A percentile compares a stretch with the other conserved stretches of the same genome.
Evolutionary conservation across 2,329 filamentous ascomycete species (phyloP).

Genomic region (Pyricularia sp.): DNA sequence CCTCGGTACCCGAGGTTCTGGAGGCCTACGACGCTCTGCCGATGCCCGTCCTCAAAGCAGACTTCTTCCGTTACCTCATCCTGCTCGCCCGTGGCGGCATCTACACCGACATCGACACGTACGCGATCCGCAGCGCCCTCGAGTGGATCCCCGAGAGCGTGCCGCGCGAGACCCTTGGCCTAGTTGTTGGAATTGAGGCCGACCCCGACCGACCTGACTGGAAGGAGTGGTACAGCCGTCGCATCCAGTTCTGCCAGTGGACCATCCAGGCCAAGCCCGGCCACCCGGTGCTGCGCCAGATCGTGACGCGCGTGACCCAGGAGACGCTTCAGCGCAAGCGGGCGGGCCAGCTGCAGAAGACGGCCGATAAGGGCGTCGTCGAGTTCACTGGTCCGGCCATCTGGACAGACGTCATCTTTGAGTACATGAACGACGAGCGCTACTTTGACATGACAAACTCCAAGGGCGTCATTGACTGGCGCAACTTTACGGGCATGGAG

Average conservation of each 20-base stretch:
- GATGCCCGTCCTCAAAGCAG: conserved; percentile 66
- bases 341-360: conserved; percentile 49
- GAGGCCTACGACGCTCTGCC: conserved; percentile 69
- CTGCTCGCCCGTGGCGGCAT: conserved; percentile 51
- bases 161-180: conserved; percentile 66
- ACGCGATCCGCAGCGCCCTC: conserved; percentile 69
- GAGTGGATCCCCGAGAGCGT: conserved; percentile 81
- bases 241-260: conserved; percentile 99
- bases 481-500: conserved; percentile 83
- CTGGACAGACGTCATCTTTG: conserved; percentile 89
- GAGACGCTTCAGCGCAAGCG: conserved; percentile 68
- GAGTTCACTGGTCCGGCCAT: conserved; percentile 91
- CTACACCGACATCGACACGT: conserved; percentile 90
- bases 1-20: conserved; percentile 67
- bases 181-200: conserved; percentile 92
- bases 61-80: conserved; percentile 70
- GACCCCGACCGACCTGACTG: conserved; percentile 90
- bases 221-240: conserved; percentile 89
- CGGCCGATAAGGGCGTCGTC: conserved; percentile 64
- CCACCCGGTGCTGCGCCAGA: conserved; percentile 81
- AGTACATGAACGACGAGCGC: conserved; percentile 83
- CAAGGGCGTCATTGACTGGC: conserved; percentile 68
- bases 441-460: conserved; percentile 75
- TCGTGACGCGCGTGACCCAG: conserved; percentile 78
- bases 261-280: conserved; percentile 94